Percentiles rank a stretch among this genome's conserved stretches.
These are phyloP conservation scores for Ceratocystis cacaofunesta DNA, from an alignment of 2,329 filamentous ascomycete species.

Conservation along the genomic window DNA sequence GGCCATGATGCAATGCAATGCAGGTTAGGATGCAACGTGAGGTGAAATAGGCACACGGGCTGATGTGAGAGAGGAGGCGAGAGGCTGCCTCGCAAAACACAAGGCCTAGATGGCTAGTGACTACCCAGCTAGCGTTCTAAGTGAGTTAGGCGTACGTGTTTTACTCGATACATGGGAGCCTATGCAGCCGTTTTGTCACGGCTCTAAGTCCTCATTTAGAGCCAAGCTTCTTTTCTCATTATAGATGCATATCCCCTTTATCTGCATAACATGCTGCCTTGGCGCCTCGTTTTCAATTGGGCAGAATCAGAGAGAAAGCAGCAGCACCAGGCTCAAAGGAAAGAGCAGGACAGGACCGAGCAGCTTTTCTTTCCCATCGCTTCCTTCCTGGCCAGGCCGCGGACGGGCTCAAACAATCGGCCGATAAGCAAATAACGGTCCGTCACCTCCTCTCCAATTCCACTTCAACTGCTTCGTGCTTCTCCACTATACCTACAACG, in stretches of 20 bases:
- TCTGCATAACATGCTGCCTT: not conserved
- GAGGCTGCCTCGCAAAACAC: no score
- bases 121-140: no score
- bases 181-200: no score
- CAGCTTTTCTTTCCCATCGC: not conserved
- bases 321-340: no score
- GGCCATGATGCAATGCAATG: not conserved
- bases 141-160: no score
- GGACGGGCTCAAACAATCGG: not conserved
- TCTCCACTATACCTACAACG: not conserved
- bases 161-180: no score
- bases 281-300: not conserved
- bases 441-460: not conserved
- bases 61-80: not conserved
- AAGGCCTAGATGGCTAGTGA: no score
- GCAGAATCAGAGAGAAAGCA: not conserved
- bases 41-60: not conserved
- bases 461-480: slow-evolving; percentile 8
- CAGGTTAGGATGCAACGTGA: not conserved
- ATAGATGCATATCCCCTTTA: not conserved
- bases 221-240: no score
- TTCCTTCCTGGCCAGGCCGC: not conserved
- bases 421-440: not conserved
- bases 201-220: no score
- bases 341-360: not conserved